phyloP scores from a whole-genome alignment of 208 protist genomes.

The Entamoeba invadens region DNA sequence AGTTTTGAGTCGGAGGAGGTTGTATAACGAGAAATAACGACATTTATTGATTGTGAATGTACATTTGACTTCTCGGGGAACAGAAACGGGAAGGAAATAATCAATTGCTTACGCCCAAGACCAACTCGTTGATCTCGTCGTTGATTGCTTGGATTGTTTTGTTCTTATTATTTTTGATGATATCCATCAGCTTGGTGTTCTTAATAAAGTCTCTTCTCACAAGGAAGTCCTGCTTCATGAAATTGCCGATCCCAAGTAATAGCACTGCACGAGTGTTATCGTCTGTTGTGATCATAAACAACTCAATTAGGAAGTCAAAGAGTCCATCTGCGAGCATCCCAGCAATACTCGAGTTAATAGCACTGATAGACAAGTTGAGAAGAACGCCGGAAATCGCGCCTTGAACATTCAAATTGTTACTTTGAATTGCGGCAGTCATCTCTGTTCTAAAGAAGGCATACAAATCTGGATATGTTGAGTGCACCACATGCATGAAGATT shows the following conservation, averaged over 20 bases:
- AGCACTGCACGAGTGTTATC: neutral
- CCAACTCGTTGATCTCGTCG: neutral
- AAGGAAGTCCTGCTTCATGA: neutral
- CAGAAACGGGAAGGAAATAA: too few species aligned
- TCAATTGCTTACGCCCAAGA: neutral
- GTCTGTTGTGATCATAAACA: neutral
- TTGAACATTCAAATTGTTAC: neutral
- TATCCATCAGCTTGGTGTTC: neutral
- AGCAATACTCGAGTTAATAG: neutral
- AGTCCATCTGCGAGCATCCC: neutral
- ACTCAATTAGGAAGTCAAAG: neutral
- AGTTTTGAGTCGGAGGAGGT: too few species aligned
- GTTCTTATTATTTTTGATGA: neutral
- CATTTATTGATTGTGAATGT: too few species aligned
- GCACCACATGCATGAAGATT: neutral
- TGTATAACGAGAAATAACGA: too few species aligned
- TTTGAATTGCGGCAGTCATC: neutral
- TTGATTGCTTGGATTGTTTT: neutral
- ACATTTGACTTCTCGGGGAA: too few species aligned
- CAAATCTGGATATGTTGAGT: neutral
- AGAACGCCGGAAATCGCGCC: neutral
- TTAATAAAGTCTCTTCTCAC: neutral
- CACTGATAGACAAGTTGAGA: neutral
- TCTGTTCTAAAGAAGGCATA: neutral
- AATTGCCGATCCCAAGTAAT: neutral